phyloP scores from a whole-genome alignment of 441 rosid species.

The Croton laevigatus region DNA sequence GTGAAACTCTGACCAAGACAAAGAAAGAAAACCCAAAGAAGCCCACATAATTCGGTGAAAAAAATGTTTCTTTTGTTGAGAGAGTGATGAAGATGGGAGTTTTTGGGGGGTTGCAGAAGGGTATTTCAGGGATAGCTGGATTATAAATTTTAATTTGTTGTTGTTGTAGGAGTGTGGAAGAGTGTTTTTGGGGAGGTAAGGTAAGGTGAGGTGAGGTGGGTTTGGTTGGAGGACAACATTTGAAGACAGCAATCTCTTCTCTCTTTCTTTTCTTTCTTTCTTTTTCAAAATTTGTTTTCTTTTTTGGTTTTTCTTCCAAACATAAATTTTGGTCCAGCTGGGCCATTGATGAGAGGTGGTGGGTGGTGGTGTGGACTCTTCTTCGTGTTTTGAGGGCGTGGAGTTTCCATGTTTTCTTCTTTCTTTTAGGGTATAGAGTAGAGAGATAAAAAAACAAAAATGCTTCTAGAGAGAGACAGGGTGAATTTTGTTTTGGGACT shows the following conservation, averaged over 20 bases:
- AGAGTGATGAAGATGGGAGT: conserved; percentile 69
- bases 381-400: conserved; percentile 25
- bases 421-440: conserved; percentile 15
- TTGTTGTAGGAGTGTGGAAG: conserved; percentile 8
- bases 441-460: conserved; percentile 20
- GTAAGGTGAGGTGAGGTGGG: conserved; percentile 31
- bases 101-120: conserved; percentile 69
- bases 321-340: conserved; percentile 55
- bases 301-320: conserved; percentile 22
- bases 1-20: conserved; percentile 83
- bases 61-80: conserved; percentile 44
- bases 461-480: conserved; percentile 6
- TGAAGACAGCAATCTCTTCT: conserved; percentile 28
- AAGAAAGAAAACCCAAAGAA: conserved; percentile 71
- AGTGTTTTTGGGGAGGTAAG: neutral
- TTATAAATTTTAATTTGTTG: neutral
- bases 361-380: conserved; percentile 35
- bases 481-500: neutral
- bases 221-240: conserved; percentile 50
- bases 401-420: conserved; percentile 34
- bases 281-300: conserved; percentile 5
- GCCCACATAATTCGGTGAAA: conserved; percentile 78
- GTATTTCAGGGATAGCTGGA: conserved; percentile 41
- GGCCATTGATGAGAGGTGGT: conserved; percentile 46
- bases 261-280: conserved; percentile 23